These are phyloP conservation scores for Colletotrichum coccodes DNA, from an alignment of 2,329 filamentous ascomycete genomes.

Conservation along the genomic window DNA sequence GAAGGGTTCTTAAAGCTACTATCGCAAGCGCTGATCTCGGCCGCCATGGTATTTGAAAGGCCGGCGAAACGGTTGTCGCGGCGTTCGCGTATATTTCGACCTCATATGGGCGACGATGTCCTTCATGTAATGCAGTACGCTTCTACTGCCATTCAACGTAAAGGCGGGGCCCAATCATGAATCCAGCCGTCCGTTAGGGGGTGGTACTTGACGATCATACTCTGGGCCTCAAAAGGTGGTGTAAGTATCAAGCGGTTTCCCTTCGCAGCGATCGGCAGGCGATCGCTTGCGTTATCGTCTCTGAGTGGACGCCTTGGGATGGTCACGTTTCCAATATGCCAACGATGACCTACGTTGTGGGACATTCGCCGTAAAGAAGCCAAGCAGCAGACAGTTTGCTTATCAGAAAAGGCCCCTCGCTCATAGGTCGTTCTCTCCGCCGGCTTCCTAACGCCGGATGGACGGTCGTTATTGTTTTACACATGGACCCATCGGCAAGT, in stretches of 20 bases:
- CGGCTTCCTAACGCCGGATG: neutral
- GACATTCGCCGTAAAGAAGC: neutral
- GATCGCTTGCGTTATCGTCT: slow-evolving; percentile 20
- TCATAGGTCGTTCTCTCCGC: neutral
- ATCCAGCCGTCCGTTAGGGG: slow-evolving; percentile 1
- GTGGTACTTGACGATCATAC: neutral
- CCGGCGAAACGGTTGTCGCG: neutral
- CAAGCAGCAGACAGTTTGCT: neutral
- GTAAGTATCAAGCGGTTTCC: neutral
- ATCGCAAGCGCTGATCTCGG: neutral
- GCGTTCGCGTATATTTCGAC: neutral
- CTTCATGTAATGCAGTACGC: neutral
- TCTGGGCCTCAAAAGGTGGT: neutral
- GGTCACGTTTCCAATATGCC: neutral
- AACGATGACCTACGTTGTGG: neutral
- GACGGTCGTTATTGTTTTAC: neutral
- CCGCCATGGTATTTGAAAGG: neutral
- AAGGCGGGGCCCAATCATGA: neutral
- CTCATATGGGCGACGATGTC: neutral
- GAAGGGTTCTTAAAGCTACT: slow-evolving; percentile 43
- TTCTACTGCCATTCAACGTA: neutral
- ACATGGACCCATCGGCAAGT: neutral
- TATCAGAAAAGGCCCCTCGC: neutral
- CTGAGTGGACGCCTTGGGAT: neutral
- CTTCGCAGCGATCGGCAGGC: slow-evolving; percentile 19